phyloP scores from a whole-genome alignment of 371 early-diverging fungal genomes.

The Mortierella sp. region DNA sequence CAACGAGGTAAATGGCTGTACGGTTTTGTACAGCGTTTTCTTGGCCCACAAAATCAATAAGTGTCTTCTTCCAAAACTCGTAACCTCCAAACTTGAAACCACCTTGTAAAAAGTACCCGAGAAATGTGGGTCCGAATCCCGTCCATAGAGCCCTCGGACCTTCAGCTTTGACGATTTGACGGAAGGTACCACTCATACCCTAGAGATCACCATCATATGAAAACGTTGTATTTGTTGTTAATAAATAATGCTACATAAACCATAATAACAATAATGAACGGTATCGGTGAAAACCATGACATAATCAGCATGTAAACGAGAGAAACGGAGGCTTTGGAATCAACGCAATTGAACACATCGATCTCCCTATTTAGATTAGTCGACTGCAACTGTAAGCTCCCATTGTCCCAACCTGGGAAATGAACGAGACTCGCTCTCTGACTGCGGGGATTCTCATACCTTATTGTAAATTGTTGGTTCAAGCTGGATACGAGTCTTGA shows the following conservation, averaged over 20 bases:
- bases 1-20: constrained; percentile 84
- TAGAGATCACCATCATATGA: constrained; percentile 3
- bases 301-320: not conserved
- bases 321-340: no score
- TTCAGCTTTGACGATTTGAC: constrained; percentile 82
- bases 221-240: not conserved
- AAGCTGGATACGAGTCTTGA: constrained; percentile 84
- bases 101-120: constrained; percentile 93
- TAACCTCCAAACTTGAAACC: constrained; percentile 89
- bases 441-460: constrained; percentile 48
- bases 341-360: no score
- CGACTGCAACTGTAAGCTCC: no score
- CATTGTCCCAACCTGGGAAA: no score
- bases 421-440: not conserved
- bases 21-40: constrained; percentile 87
- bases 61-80: constrained; percentile 89
- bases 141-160: constrained; percentile 89
- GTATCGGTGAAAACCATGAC: no score
- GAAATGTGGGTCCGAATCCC: constrained; percentile 87
- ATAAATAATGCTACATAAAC: not conserved
- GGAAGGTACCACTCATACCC: constrained; percentile 80
- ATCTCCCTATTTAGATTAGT: no score
- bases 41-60: constrained; percentile 78
- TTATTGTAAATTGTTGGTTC: constrained; percentile 76
- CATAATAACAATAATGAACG: no score